phyloP scores from a whole-genome alignment of 495 filamentous ascomycete genomes.

The Niebla homalea region DNA sequence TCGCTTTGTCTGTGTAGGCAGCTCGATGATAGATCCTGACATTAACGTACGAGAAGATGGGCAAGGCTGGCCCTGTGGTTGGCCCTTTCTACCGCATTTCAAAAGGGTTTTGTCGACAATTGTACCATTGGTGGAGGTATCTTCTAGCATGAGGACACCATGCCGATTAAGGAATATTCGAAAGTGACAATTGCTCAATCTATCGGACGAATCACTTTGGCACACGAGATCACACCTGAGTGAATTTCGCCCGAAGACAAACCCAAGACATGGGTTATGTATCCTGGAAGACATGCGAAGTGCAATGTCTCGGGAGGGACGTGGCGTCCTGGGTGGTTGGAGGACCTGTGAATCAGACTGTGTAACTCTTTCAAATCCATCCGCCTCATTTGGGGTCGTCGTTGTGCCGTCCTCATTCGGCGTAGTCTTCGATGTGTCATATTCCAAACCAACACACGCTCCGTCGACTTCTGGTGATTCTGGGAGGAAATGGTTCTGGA shows the following conservation, averaged over 20 bases:
- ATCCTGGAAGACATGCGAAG: conserved; percentile 62
- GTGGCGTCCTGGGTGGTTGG: conserved; percentile 15
- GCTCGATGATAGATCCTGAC: conserved; percentile 57
- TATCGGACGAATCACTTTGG: conserved; percentile 36
- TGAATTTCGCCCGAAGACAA: conserved; percentile 69
- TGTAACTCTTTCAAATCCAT: neutral
- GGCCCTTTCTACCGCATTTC: conserved; percentile 28
- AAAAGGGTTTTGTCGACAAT: conserved; percentile 60
- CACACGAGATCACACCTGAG: conserved; percentile 60
- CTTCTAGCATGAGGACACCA: conserved; percentile 77
- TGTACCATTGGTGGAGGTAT: conserved; percentile 86
- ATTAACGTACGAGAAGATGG: conserved; percentile 43
- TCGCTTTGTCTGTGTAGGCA: conserved; percentile 39
- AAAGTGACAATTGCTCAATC: conserved; percentile 81
- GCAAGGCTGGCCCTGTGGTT: conserved; percentile 18
- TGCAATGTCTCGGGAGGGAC: conserved; percentile 57
- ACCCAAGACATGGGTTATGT: conserved; percentile 52
- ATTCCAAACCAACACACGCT: neutral
- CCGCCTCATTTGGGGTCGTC: neutral
- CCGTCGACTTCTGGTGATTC: conserved; percentile 1
- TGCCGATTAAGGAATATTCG: conserved; percentile 73
- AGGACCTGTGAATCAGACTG: conserved; percentile 27
- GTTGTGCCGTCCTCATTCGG: conserved; percentile 19
- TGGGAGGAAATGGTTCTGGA: conserved; percentile 30
- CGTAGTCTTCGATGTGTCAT: conserved; percentile 10